Conservation (phyloP, 352 stramenopile species). For the Pythium dissimile region DNA sequence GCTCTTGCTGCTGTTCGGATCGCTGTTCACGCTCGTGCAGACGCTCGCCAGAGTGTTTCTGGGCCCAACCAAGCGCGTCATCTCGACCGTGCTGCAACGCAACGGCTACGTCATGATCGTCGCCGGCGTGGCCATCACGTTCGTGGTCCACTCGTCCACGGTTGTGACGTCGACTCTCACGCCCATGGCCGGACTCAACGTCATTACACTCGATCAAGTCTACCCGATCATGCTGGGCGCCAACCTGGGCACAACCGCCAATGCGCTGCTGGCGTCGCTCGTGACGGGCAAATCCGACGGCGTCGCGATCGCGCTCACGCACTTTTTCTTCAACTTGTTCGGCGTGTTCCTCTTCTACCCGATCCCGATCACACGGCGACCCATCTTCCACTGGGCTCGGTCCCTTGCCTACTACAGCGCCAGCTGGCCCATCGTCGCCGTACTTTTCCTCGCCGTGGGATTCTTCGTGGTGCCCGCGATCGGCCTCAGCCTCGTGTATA, state of each 20-base stretch:
- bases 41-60: slow-evolving; percentile 70
- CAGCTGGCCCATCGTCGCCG: slow-evolving; percentile 47
- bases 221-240: slow-evolving; percentile 89
- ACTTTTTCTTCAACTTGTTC: slow-evolving; percentile 93
- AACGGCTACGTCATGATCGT: slow-evolving; percentile 89
- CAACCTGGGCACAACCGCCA: slow-evolving; percentile 91
- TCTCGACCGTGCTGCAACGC: slow-evolving; percentile 87
- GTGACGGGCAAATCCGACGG: slow-evolving; percentile 75
- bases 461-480: slow-evolving; percentile 50
- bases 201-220: slow-evolving; percentile 87
- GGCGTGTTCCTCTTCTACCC: slow-evolving; percentile 91
- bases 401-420: slow-evolving; percentile 66
- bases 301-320: slow-evolving; percentile 86
- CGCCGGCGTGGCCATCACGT: slow-evolving; percentile 80
- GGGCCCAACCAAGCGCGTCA: slow-evolving; percentile 76
- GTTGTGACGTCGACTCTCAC: slow-evolving; percentile 90
- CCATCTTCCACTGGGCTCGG: slow-evolving; percentile 71
- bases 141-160: slow-evolving; percentile 88
- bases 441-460: slow-evolving; percentile 44
- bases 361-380: slow-evolving; percentile 77
- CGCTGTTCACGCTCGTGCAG: slow-evolving; percentile 43
- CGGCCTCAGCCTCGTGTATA: slow-evolving; percentile 46
- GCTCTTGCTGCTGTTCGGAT: slow-evolving; percentile 42
- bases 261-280: slow-evolving; percentile 81
- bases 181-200: slow-evolving; percentile 83